Evolutionary conservation across 176 grass and related monocot genomes (phyloP).

Genomic region (Hordeum vulgare): DNA sequence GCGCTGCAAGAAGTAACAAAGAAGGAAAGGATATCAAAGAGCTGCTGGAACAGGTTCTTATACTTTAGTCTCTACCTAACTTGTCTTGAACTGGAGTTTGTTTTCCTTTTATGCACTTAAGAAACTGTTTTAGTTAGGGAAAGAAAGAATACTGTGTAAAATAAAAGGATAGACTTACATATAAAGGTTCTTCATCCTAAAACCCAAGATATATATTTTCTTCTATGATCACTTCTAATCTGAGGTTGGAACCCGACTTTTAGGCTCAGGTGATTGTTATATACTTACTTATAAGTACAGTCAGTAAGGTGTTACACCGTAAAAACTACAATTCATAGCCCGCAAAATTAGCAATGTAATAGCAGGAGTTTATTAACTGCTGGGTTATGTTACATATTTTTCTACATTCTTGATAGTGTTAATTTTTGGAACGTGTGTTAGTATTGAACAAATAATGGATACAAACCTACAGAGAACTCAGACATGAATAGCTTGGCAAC

Average conservation of each 20-base stretch:
- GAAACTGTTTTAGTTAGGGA: not conserved
- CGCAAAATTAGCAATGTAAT: not conserved
- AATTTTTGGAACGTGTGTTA: not conserved
- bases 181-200: not conserved
- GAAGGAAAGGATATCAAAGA: conserved; percentile 96
- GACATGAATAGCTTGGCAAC: not conserved
- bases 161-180: not conserved
- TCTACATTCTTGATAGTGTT: not conserved
- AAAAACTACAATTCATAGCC: not conserved
- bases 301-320: not conserved
- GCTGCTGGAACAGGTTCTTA: conserved; percentile 72
- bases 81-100: not conserved
- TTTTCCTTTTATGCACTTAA: not conserved
- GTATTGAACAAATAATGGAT: not conserved
- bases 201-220: not conserved
- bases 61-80: not conserved
- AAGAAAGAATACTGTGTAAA: not conserved
- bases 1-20: conserved; percentile 89
- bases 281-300: not conserved
- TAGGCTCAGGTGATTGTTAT: not conserved
- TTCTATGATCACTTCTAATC: not conserved
- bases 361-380: not conserved
- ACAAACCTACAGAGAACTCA: not conserved
- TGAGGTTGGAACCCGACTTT: not conserved
- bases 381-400: not conserved